Base-by-base conservation (phyloP, 768 basidiomycete genomes). In the Megacollybia marginata region DNA sequence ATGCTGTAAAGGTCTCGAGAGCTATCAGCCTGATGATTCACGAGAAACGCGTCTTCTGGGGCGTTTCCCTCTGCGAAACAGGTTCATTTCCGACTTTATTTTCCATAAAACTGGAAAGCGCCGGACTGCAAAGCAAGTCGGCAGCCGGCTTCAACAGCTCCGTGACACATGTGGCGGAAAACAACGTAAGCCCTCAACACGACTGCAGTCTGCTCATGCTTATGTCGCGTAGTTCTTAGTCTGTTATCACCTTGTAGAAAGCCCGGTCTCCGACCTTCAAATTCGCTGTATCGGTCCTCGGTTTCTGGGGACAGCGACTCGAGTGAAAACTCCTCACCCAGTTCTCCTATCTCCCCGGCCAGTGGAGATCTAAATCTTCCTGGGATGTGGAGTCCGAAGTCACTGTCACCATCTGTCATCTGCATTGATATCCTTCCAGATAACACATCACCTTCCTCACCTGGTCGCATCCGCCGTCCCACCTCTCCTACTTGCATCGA, bases 1-100 rank as follows among this genome's bases (percentile, higher is more conserved):
- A 54, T 52, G 15, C 33, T 49, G 54, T 45, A 20, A 47, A 88
- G 85, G 83, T n/a, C 78, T 80, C 50, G 80, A 78, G 62, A 79
- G 75, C 40, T 89, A 88, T 57, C 74, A 78, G 49, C 87, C 85
- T 31, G 79, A 82, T 53, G 82, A 87, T 58, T 83, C 82, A 13
- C 70, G 84, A 61, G 84, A 87, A 60, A 84, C 85, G 36, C 72
- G 83, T 48, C 76, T 83, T 15, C 75, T 88, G 3, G 85, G 85
- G 19, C 77, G 87, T 46, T 88, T 84, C 59, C 87, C 87, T 34
- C 79, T 85, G 74, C 74, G 87, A 50, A 89, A 89, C 65, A 76
- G 82, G 44, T 89, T 88, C 65, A 85, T 88, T 54, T 85, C 86
- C 47, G 83, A 89, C 55, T 82, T 84, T 65, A 88, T 89, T 60